These are phyloP conservation scores for Tricladium varicosporioides DNA, from an alignment of 2,329 filamentous ascomycete genomes.

Conservation along the genomic window DNA sequence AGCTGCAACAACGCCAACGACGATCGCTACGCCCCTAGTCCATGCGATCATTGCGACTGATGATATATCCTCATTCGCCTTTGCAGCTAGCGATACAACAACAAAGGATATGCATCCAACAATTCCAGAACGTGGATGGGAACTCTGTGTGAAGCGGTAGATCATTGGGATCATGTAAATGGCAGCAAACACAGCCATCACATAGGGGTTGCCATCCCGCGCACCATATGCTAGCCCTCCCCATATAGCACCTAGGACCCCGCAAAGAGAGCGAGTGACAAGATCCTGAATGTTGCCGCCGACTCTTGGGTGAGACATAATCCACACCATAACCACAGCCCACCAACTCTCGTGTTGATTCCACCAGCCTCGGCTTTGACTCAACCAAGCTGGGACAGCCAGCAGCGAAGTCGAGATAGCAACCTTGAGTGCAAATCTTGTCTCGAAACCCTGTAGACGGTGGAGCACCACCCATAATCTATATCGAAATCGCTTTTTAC, in stretches of 20 bases:
- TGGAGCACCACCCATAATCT: constrained; percentile 49
- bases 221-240: constrained; percentile 51
- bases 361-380: constrained; percentile 48
- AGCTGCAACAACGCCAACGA: constrained; percentile 52
- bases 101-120: constrained; percentile 57
- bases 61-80: constrained; percentile 30
- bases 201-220: constrained; percentile 50
- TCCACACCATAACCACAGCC: constrained; percentile 56
- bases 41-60: constrained; percentile 43
- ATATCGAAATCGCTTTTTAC: constrained; percentile 43
- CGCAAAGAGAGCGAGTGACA: constrained; percentile 48
- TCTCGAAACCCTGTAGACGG: constrained; percentile 55
- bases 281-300: constrained; percentile 59
- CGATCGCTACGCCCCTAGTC: constrained; percentile 48
- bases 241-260: constrained; percentile 53
- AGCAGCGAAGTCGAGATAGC: constrained; percentile 49
- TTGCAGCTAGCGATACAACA: constrained; percentile 46
- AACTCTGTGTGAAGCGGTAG: constrained; percentile 53
- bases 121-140: constrained; percentile 56
- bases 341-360: constrained; percentile 56
- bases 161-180: constrained; percentile 61
- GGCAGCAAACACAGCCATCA: constrained; percentile 53
- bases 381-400: constrained; percentile 53
- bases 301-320: constrained; percentile 52
- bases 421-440: constrained; percentile 56